Base-by-base conservation (phyloP, 495 filamentous ascomycete genomes). In the Xeromyces bisporus region DNA sequence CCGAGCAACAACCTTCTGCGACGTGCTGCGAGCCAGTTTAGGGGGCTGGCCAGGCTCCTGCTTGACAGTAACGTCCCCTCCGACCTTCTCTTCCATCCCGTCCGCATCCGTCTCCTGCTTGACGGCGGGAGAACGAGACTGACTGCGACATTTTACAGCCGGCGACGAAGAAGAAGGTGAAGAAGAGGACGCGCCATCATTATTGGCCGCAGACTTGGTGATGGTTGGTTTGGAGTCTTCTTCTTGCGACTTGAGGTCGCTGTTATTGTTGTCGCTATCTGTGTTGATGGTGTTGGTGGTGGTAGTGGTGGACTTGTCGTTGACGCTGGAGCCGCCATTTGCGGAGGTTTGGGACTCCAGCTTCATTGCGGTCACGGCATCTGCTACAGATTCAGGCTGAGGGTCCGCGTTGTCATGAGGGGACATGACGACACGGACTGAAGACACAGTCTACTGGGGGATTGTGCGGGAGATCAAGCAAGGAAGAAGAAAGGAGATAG, bases 21-120 rank as follows among this genome's bases (percentile, higher is more conserved):
- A 80, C 9, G 72, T 52, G 48, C 73, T 85, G 29, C 82, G 76
- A 26, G 75, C 63, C 26, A 83, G 58, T 52, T 85, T 91, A 11
- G 73, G 73, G 12, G 70, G 65, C 40, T 80, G 69, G 15, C 71
- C 75, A 9, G 70, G 65, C 51, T 79, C 73, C 46, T 71, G 53
- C 50, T 74, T 79, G 40, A 77, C 42, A 17, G 61, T 62, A 21
- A 77, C 67, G 24, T 70, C 70, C 24, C 67, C 73, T 26, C 65
- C 64, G 23, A 74, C 47, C 50, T 51, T 73, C 53, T 51, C 47
- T 20, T 48, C 41, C 36, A 46, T 40, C 17, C 43, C 41, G 15
- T 32, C 21, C 13, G 26, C 20, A 12, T 31, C 34, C 5, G 29
- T 28, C 31, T 48, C 48, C 24, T 40, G 44, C 18, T 42, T 47